Evolutionary conservation across 139 green algal species (phyloP), one percentile per base, ranked within the genome.

Genomic region (Eudorina sp.): DNA sequence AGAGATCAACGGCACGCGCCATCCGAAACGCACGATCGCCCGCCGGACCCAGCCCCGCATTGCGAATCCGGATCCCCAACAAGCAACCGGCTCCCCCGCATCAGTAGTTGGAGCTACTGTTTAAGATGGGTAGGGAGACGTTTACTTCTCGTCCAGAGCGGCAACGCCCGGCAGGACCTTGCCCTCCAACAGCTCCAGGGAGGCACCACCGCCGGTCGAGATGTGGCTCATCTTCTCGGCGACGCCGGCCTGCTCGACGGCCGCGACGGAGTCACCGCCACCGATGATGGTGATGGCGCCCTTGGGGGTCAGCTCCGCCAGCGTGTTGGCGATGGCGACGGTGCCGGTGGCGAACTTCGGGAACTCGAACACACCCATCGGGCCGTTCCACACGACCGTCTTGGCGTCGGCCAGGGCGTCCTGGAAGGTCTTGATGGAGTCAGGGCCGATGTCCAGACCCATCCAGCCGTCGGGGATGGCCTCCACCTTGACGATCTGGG

Each of bases 381-480:
- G 97, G 79, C 97, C 98, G 95, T 99, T 99, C 98, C 98, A 99
- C 70, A 99, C 94, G 58, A 99, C 95, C 62, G 96, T 99, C 96
- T 99, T 97, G 94, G 94, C 97, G 58, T 98, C 95, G n/a, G 89
- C 83, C 77, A 99, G 94, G 27, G 94, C 95, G 23, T 94, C 91
- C 66, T 97, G 89, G 95, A 99, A 97, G 14, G 91, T 43, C 92
- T 98, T 96, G 46, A 97, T 86, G 79, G 94, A 97, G 80, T 99
- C 95, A 19, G 98, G 97, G 81, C 98, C 98, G 75, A 99, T 97
- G 89, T 99, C 98, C 82, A 99, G 95, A 85, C 98, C 98, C 97
- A 99, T 99, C 97, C 98, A 99, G 92, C 97, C 98, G 34, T 99
- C 98, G 77, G 97, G 95, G 89, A 99, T 99, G 58, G 88, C 94